These are phyloP conservation scores for Hemisphaericaspora nanyangensis DNA, from an alignment of 805 yeast species.

Conservation along the genomic window DNA sequence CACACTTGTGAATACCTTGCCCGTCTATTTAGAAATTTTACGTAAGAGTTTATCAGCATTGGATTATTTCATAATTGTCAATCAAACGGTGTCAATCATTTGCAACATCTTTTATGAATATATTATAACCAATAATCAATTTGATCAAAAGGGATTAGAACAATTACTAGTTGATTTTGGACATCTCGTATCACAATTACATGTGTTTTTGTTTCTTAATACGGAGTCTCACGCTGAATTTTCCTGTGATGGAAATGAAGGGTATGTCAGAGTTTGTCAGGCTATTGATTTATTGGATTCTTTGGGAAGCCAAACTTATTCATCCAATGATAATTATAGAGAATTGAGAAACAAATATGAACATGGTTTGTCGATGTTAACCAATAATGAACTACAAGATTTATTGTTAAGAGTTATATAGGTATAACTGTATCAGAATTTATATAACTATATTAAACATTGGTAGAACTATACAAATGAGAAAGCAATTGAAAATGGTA, in stretches of 20 bases:
- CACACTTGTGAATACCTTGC: slow-evolving; percentile 21
- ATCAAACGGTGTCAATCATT: slow-evolving; percentile 22
- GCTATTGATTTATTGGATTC: slow-evolving; percentile 25
- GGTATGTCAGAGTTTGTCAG: slow-evolving; percentile 23
- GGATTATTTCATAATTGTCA: slow-evolving; percentile 29
- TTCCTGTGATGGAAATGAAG: slow-evolving; percentile 21
- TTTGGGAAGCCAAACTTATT: slow-evolving; percentile 15
- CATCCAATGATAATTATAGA: not conserved
- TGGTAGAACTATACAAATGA: too few species aligned
- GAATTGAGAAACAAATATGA: slow-evolving; percentile 12
- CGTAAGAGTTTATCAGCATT: slow-evolving; percentile 19
- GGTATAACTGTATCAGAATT: too few species aligned
- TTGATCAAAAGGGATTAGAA: slow-evolving; percentile 26
- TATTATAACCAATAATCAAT: slow-evolving; percentile 36
- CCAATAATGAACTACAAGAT: slow-evolving; percentile 20
- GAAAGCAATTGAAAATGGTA: too few species aligned
- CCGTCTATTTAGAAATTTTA: slow-evolving; percentile 23
- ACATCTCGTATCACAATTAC: slow-evolving; percentile 15
- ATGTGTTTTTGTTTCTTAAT: slow-evolving; percentile 5
- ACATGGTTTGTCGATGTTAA: slow-evolving; percentile 13
- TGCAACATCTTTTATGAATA: slow-evolving; percentile 32
- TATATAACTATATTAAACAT: too few species aligned
- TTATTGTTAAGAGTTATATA: slow-evolving; percentile 21
- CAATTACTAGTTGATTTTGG: slow-evolving; percentile 31
- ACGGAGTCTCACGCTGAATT: slow-evolving; percentile 5